phyloP scores from a whole-genome alignment of 495 filamentous ascomycete genomes.

The Penicillium salamii region DNA sequence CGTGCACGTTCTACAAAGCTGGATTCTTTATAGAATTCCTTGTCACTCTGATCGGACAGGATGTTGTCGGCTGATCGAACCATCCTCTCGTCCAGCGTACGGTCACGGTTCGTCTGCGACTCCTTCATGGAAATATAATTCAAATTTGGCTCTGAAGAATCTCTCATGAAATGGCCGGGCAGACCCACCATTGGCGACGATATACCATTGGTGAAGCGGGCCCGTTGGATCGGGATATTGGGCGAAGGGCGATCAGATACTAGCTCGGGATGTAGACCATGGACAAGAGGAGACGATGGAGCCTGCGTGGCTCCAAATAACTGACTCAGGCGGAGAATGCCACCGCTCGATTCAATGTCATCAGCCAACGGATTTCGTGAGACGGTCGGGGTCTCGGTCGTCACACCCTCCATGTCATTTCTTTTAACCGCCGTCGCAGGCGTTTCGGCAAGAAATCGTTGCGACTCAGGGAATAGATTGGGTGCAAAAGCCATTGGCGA shows the following conservation, averaged over 20 bases:
- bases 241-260: conserved; percentile 52
- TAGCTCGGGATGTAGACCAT: conserved; percentile 35
- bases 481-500: conserved; percentile 38
- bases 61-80: conserved; percentile 39
- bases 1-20: conserved; percentile 39
- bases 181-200: conserved; percentile 42
- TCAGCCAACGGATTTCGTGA: conserved; percentile 46
- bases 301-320: conserved; percentile 51
- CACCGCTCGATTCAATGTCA: conserved; percentile 39
- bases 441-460: conserved; percentile 45
- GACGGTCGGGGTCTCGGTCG: conserved; percentile 36
- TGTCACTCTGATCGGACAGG: conserved; percentile 39
- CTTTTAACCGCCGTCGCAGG: conserved; percentile 40
- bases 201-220: conserved; percentile 30
- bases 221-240: conserved; percentile 45
- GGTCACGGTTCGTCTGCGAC: conserved; percentile 42
- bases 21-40: conserved; percentile 46
- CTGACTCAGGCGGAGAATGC: conserved; percentile 49
- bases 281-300: conserved; percentile 49
- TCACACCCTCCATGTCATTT: conserved; percentile 24
- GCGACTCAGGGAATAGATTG: conserved; percentile 49
- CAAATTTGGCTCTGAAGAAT: conserved; percentile 46
- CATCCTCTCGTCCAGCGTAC: conserved; percentile 33
- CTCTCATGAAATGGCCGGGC: conserved; percentile 31
- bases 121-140: conserved; percentile 52